A percentile compares a stretch with the other conserved stretches of the same genome.
phyloP scores from a whole-genome alignment of 768 basidiomycete genomes.

The Agaricus subrufescens region DNA sequence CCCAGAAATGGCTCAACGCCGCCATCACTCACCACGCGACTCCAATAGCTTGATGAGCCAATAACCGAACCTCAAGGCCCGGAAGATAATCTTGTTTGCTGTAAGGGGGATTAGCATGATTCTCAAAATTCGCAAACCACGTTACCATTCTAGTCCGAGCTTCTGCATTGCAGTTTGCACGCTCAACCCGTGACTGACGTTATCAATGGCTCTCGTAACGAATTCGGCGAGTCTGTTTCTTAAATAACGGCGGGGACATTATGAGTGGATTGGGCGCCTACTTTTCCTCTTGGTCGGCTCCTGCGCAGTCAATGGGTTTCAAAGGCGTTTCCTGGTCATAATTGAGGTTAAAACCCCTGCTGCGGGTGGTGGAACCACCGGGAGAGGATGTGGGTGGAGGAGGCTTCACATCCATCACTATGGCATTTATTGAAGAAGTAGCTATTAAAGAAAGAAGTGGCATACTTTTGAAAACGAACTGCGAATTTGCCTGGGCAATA shows the following conservation, averaged over 20 bases:
- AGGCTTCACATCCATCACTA: background rate
- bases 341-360: conserved; percentile 37
- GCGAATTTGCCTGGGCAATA: background rate
- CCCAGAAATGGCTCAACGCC: background rate
- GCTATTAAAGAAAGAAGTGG: background rate
- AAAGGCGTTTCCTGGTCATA: conserved; percentile 49
- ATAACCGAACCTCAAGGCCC: conserved; percentile 63
- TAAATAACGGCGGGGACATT: background rate
- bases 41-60: conserved; percentile 75
- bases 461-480: background rate
- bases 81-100: conserved; percentile 56
- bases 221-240: conserved; percentile 53
- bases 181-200: conserved; percentile 46
- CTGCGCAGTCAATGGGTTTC: conserved; percentile 50
- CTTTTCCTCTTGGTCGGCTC: conserved; percentile 52
- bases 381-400: background rate
- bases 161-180: conserved; percentile 49
- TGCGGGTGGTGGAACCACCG: background rate
- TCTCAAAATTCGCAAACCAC: background rate
- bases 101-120: background rate
- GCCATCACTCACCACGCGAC: conserved; percentile 53
- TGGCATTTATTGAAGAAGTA: background rate
- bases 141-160: conserved; percentile 46
- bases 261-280: conserved; percentile 15
- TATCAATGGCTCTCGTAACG: conserved; percentile 55